Conservation (phyloP, 495 filamentous ascomycete genomes). For the Glonium stellatum region DNA sequence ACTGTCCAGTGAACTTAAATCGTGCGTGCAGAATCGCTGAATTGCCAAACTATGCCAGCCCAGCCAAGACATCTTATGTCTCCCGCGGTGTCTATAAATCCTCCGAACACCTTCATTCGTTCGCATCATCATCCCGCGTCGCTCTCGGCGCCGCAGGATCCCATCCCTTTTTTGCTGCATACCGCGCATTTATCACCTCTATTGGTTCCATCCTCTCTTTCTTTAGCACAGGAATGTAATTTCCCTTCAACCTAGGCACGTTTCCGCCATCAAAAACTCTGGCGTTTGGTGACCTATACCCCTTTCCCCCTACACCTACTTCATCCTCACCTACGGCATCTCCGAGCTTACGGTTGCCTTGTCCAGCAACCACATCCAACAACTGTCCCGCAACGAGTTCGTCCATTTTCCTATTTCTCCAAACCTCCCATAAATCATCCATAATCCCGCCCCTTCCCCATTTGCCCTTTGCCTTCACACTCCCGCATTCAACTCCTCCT, state of each 20-base stretch:
- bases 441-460: slow-evolving; percentile 61
- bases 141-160: not conserved
- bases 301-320: slow-evolving; percentile 22
- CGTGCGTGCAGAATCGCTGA: not conserved
- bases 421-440: slow-evolving; percentile 68
- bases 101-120: not conserved
- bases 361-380: slow-evolving; percentile 53
- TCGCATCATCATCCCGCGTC: not conserved
- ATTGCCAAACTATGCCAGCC: not conserved
- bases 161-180: slow-evolving; percentile 58
- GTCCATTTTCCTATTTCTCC: slow-evolving; percentile 81
- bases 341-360: slow-evolving; percentile 37
- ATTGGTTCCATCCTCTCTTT: slow-evolving; percentile 54
- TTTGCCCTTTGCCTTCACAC: slow-evolving; percentile 45
- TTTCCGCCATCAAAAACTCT: slow-evolving; percentile 70
- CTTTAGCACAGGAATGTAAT: slow-evolving; percentile 64
- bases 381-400: slow-evolving; percentile 69
- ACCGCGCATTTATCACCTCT: slow-evolving; percentile 68
- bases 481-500: slow-evolving; percentile 34
- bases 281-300: slow-evolving; percentile 27
- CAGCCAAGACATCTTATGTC: not conserved
- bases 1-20: not conserved
- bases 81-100: not conserved
- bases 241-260: slow-evolving; percentile 50
- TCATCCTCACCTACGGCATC: slow-evolving; percentile 22